Conservation (phyloP, 2,329 filamentous ascomycete genomes). For the Diaporthe ampelina region DNA sequence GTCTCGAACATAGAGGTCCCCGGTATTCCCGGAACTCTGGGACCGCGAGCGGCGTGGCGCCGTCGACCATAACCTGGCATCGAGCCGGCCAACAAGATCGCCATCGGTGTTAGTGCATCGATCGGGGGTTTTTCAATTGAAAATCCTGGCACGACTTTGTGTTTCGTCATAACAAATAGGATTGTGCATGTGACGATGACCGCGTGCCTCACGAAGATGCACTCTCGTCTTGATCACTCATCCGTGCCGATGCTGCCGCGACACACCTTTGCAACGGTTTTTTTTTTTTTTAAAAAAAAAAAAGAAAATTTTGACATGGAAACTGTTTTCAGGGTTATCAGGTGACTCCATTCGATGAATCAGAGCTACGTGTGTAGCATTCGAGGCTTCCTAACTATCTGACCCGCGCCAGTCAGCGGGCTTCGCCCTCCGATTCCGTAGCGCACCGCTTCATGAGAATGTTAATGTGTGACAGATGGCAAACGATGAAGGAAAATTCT, state of each 20-base stretch:
- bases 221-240: not conserved
- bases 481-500: not conserved
- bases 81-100: not conserved
- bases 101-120: not conserved
- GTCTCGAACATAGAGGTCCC: not conserved
- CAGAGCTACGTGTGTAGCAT: not conserved
- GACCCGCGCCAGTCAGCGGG: not conserved
- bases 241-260: not conserved
- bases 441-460: not conserved
- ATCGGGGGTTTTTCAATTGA: not conserved
- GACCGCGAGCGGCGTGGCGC: slow-evolving; percentile 7
- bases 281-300: too few species aligned
- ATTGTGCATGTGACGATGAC: not conserved
- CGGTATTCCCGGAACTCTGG: not conserved
- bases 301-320: not conserved
- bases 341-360: not conserved
- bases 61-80: slow-evolving; percentile 4
- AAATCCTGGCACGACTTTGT: not conserved
- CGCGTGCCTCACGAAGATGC: not conserved
- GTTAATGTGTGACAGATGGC: not conserved
- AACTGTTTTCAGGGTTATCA: not conserved
- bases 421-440: not conserved
- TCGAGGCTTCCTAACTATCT: not conserved
- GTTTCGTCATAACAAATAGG: slow-evolving; percentile 1
- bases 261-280: not conserved